Percentiles rank a stretch among this genome's conserved stretches.
Evolutionary conservation across 208 protist genomes (phyloP).

Genomic region (Leishmania amazonensis): DNA sequence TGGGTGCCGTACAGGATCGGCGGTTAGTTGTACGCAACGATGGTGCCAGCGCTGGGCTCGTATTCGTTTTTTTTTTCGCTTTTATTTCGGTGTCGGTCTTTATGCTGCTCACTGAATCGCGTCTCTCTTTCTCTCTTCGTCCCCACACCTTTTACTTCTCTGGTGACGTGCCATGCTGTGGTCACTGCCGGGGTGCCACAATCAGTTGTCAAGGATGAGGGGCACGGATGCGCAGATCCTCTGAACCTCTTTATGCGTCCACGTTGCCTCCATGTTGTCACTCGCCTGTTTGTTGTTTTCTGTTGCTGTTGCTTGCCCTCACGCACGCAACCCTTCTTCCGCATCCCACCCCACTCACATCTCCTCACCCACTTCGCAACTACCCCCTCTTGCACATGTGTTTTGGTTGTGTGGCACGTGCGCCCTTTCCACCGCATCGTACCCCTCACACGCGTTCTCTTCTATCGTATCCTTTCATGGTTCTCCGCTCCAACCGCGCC

Average conservation of each 20-base stretch:
- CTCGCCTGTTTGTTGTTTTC: background rate
- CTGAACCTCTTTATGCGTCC: too few relatives aligned
- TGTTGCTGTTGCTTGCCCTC: background rate
- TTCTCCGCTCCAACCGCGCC: background rate
- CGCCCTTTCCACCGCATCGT: background rate
- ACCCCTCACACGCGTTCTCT: background rate
- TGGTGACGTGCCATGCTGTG: background rate
- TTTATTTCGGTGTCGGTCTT: background rate
- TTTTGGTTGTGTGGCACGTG: background rate
- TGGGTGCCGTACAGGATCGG: constrained; percentile 63
- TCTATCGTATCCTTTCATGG: background rate
- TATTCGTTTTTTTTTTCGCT: background rate
- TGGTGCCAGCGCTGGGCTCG: background rate
- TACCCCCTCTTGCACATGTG: background rate
- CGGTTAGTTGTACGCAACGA: background rate
- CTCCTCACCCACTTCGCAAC: background rate
- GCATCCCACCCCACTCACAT: background rate
- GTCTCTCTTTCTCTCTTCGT: background rate
- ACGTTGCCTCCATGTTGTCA: background rate
- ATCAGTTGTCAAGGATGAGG: too few relatives aligned
- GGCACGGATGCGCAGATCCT: too few relatives aligned
- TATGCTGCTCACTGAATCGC: background rate
- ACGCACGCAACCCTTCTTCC: background rate
- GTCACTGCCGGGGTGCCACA: too few relatives aligned
- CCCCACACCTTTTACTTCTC: background rate